Evolutionary conservation across 768 basidiomycete genomes (phyloP).

Genomic region (Suillus alpinus): DNA sequence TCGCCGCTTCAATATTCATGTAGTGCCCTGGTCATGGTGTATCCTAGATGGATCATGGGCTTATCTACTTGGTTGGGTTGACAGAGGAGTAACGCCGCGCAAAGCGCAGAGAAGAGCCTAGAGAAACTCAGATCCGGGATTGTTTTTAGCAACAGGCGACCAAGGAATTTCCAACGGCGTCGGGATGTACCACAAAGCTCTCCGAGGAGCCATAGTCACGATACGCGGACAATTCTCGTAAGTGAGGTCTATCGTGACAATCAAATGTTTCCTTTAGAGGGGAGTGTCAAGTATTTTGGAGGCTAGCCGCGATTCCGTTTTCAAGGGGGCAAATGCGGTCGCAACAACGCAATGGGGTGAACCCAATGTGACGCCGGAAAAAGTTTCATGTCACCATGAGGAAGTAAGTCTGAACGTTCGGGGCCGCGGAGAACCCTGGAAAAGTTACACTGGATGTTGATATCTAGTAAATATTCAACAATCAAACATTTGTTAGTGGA

Average conservation of each 20-base stretch:
- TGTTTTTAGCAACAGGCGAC: neutral
- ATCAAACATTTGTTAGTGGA: neutral
- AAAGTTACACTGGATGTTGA: neutral
- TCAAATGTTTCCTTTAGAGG: neutral
- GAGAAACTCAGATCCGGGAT: neutral
- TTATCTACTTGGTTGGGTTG: neutral
- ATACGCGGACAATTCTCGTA: conserved; percentile 10
- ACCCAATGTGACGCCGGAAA: conserved; percentile 1
- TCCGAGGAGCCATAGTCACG: conserved; percentile 7
- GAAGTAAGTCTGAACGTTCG: neutral
- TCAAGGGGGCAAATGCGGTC: conserved; percentile 1
- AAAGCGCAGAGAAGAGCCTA: neutral
- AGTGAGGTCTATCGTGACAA: conserved; percentile 4
- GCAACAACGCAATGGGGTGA: neutral
- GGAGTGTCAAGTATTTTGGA: neutral
- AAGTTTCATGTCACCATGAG: neutral
- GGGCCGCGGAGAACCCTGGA: conserved; percentile 1
- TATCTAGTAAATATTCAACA: too few relatives aligned
- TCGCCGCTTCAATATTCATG: neutral
- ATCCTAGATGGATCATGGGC: neutral
- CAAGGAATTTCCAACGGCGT: neutral
- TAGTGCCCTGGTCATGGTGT: neutral
- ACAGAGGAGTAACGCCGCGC: neutral
- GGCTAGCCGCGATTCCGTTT: conserved; percentile 8
- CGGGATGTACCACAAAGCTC: neutral